Base-by-base conservation (phyloP, 164 flowering plant genomes). In the Liquidambar formosana region DNA sequence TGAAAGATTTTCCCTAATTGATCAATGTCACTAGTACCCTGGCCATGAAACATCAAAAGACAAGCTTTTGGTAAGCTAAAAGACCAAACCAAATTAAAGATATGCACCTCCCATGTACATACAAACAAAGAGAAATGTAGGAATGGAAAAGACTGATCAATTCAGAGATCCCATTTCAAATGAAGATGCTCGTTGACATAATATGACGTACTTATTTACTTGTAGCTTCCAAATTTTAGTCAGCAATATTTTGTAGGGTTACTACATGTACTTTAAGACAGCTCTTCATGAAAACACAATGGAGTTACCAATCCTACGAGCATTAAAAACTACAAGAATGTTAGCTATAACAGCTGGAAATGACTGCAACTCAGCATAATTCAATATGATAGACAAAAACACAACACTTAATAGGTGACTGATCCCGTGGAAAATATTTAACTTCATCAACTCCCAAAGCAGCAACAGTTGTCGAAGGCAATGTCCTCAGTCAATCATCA, bases 21-120 rank as follows among this genome's bases (percentile, higher is more conserved):
- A 81, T 96, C 99, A 70, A 96, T 90, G 71, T 96, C 98, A 81
- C 89, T 93, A 27, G 85, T 73, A 51, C 99, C 99, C 99, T 96
- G 41, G 41, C 41, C 41, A 71, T 52, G 8, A 57, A 51, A 67
- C 64, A 68, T 61, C 27, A 25, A 44, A 64, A 59, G 51, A 25
- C 25, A 23, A 38, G 9, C 44, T 26, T 27, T 21, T 14, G 27
- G 57, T 26, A 6, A 64, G 27, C 6, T 19, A 11, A n/a, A 14
- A 5, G 48, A 27, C n/a, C 41, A 9, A 44, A 33, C 2, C 41
- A 5, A 22, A 14, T 1, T 21, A 8, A 67, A 22, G 18, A 15
- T 21, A 25, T n/a, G 12, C 41, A 2, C 5, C 13, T 54, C 3
- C 38, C 10, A 21, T 21, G 58, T 4, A 21, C n/a, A n/a, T n/a